These are phyloP conservation scores for Saccharomycopsis phalli DNA, from an alignment of 1,139 yeast species.

Conservation along the genomic window DNA sequence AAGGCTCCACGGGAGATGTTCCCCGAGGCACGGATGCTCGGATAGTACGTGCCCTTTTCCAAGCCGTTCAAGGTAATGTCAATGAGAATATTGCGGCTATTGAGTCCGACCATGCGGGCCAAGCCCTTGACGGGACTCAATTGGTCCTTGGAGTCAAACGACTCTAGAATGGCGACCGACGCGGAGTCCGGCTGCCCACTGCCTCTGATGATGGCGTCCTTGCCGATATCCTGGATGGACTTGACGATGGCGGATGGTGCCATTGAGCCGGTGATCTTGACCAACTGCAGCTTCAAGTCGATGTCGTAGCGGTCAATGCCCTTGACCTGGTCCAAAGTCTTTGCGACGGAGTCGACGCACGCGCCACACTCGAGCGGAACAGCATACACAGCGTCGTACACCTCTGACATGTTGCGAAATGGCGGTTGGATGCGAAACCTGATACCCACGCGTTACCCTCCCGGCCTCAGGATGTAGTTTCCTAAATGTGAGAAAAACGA, in stretches of 20 bases:
- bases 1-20: conserved; percentile 67
- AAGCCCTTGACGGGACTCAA: conserved; percentile 71
- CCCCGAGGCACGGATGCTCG: conserved; percentile 63
- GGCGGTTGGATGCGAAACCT: too few relatives aligned
- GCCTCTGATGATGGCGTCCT: conserved; percentile 87
- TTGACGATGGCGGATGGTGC: conserved; percentile 65
- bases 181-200: conserved; percentile 84
- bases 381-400: conserved; percentile 45
- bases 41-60: conserved; percentile 54
- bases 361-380: conserved; percentile 69
- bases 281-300: conserved; percentile 48
- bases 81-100: conserved; percentile 41
- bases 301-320: conserved; percentile 43
- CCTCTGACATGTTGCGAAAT: too few relatives aligned
- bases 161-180: conserved; percentile 83
- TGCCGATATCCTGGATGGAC: conserved; percentile 63
- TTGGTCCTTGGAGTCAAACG: conserved; percentile 43
- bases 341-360: conserved; percentile 54
- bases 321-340: conserved; percentile 39
- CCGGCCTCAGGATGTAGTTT: background rate
- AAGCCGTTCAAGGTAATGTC: conserved; percentile 76
- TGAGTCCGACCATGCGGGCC: conserved; percentile 74
- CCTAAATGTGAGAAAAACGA: too few relatives aligned
- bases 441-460: too few relatives aligned
- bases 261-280: conserved; percentile 52